Base-by-base conservation (phyloP, 306 rosid species). In the Adenanthera pavonina region DNA sequence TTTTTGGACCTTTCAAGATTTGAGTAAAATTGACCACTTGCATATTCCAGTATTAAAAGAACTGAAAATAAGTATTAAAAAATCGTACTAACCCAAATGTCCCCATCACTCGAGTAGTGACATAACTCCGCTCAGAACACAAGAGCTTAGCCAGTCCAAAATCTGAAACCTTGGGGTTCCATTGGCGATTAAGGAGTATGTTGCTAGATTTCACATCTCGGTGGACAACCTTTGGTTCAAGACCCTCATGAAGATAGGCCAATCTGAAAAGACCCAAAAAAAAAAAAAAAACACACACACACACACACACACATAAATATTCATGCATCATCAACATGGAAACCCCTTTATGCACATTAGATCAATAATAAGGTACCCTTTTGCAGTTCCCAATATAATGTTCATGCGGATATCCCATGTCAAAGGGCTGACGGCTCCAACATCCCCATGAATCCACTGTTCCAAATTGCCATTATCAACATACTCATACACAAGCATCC, bases 171-270 rank as follows among this genome's bases (percentile, higher is more conserved):
- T 92, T 96, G 25, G 99, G 36, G 48, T 92, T 85, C 99, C 99
- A 96, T 72, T 92, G 99, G 68, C 90, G 91, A 86, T 93, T 97
- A 40, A 96, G 69, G 74, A 96, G 92, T 82, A 96, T 93, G 89
- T 96, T 96, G 86, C 98, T 92, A 7, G 98, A 91, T 79, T 96
- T 96, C 66, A 96, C 98, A 36, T 96, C 99, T 68, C 99, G 94
- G 79, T 96, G 99, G 33, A 96, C 98, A 79, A 96, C 99, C 89
- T 93, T 96, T 1, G 99, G 99, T 83, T 96, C 99, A 80, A 96
- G 99, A 78, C 99, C 99, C 83, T 96, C 99, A 6, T 96, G 99
- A 88, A 96, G 99, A 88, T 96, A 96, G 59, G 99, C 98, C 89
- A 96, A 79, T 64, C 99, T 96, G 89, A 38, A 84, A 83, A 62